Evolutionary conservation across 2,329 filamentous ascomycete genomes (phyloP), one percentile per base, ranked within the genome.

Genomic region (Fusarium sarcochroum): DNA sequence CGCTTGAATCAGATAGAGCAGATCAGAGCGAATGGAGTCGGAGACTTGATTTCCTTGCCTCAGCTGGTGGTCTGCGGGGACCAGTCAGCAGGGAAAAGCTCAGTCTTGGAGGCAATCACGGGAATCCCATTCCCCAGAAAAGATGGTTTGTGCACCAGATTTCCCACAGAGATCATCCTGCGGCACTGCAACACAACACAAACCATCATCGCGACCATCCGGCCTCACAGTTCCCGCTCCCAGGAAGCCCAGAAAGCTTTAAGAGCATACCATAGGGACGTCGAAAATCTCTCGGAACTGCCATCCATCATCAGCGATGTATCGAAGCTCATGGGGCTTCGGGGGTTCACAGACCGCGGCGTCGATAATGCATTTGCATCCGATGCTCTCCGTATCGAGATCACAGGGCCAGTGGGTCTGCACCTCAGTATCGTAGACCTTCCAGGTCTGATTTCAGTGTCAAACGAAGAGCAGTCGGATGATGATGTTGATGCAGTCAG

Each of bases 61-160:
- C 15, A 20, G 35, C 15, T 38, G 35, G 35, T 38, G 35, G 84
- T 88, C 9, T 88, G 84, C 53, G 88, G 89, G 2, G 85, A 90
- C 54, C 87, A 90, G 68, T 89, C 85, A 0, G 84, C 85, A 1
- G 89, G 88, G 4, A 91, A 91, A 75, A 89, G 86, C 49, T 90
- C 88, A 0, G 87, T 90, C 0, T 82, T 91, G 0, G 87, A 91
- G 70, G 88, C 87, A 1, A 86, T 91, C 37, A 89, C 88, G 0
- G 84, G 86, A 4, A 81, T 91, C 2, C 80, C 83, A 0, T 91
- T 91, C 62, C 88, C 89, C 0, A 79, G 82, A 13, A 86, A 87
- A n/a, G 85, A 86, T 57, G 85, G 82, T 23, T 73, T 89, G 0
- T 90, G 88, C 73, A 90, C 89, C 0, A 81, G 86, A 0, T 91